Conservation (phyloP, 2,329 filamentous ascomycete species). For the Emmonsiellopsis sp. region DNA sequence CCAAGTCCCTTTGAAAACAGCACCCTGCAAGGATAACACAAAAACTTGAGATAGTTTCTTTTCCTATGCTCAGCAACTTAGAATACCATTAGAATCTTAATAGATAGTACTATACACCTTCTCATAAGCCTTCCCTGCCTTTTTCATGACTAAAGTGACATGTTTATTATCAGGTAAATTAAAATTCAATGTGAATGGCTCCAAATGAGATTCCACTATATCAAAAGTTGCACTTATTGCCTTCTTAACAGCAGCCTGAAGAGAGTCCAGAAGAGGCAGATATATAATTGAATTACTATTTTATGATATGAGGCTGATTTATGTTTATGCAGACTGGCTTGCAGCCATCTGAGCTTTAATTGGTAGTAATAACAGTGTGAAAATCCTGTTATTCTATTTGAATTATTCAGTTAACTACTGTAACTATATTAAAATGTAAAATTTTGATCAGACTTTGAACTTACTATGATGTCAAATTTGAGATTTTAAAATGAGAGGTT, state of each 20-base stretch:
- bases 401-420: too few relatives aligned
- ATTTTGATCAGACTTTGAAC: too few relatives aligned
- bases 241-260: slow-evolving; percentile 2
- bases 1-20: slow-evolving; percentile 7
- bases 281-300: slow-evolving; percentile 6
- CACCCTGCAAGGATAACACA: slow-evolving; percentile 3
- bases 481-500: too few relatives aligned
- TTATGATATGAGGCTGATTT: too few relatives aligned
- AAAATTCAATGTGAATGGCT: slow-evolving; percentile 1
- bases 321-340: too few relatives aligned
- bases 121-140: slow-evolving; percentile 3
- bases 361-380: too few relatives aligned
- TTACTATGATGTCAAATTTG: too few relatives aligned
- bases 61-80: slow-evolving; percentile 1
- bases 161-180: slow-evolving; percentile 4
- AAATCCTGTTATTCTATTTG: too few relatives aligned
- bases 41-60: slow-evolving; percentile 2
- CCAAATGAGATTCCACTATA: slow-evolving; percentile 3
- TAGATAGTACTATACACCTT: slow-evolving; percentile 1
- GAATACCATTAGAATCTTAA: background rate
- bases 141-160: slow-evolving; percentile 2
- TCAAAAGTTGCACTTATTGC: slow-evolving; percentile 2
- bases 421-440: too few relatives aligned
- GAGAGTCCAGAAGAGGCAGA: slow-evolving; percentile 4
- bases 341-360: too few relatives aligned